Evolutionary conservation across 192 early-diverging fungal genomes (phyloP).

Genomic region (Jimgerdemannia flammicorona): DNA sequence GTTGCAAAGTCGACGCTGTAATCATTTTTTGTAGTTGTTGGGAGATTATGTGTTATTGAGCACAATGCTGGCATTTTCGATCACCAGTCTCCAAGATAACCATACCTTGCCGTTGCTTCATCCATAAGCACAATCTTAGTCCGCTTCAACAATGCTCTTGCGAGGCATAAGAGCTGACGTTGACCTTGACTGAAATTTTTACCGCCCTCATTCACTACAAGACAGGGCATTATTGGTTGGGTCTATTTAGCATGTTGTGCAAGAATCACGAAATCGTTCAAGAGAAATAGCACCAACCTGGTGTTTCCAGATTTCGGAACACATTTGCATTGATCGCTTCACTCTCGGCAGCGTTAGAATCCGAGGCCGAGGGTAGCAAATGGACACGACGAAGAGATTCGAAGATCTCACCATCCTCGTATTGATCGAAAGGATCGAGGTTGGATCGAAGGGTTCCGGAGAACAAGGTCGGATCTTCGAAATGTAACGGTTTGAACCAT

Average conservation of each 20-base stretch:
- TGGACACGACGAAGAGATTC: constrained; percentile 72
- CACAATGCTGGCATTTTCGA: not conserved
- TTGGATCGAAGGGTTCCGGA: constrained; percentile 71
- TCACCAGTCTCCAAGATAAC: not conserved
- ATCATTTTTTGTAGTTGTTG: constrained; percentile 25
- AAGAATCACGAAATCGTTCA: not conserved
- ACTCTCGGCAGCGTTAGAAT: constrained; percentile 8
- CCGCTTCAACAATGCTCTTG: constrained; percentile 73
- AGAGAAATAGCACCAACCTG: constrained; percentile 9
- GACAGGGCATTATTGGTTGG: not conserved
- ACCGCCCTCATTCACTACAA: constrained; percentile 58
- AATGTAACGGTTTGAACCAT: constrained; percentile 4
- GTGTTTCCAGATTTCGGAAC: constrained; percentile 46
- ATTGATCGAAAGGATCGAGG: constrained; percentile 84
- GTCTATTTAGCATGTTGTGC: no score
- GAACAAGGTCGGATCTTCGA: constrained; percentile 60
- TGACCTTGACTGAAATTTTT: constrained; percentile 82
- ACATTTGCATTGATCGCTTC: constrained; percentile 31
- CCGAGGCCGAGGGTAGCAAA: constrained; percentile 17
- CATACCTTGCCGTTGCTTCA: constrained; percentile 64
- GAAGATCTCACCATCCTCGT: constrained; percentile 76
- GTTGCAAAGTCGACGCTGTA: constrained; percentile 85
- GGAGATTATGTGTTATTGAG: not conserved
- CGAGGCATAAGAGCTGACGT: constrained; percentile 80
- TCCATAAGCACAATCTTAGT: constrained; percentile 67